phyloP scores from a whole-genome alignment of 2,329 filamentous ascomycete species.

The Fonsecaea erecta region DNA sequence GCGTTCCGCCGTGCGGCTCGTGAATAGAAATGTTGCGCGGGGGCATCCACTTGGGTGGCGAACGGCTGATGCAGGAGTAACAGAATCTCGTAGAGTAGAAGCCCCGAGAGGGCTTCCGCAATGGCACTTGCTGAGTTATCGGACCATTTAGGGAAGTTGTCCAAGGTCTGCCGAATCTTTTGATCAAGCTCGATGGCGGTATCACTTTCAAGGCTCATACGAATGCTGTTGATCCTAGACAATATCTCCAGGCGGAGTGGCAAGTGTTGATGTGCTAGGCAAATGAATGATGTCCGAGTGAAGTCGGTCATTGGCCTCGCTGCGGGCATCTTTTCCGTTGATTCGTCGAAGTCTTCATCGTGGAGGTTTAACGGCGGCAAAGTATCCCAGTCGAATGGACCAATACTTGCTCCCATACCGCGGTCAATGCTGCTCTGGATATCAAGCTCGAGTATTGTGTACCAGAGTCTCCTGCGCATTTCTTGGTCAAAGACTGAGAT shows the following conservation, averaged over 20 bases:
- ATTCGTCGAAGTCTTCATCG: slow-evolving; percentile 38
- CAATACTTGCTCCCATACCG: slow-evolving; percentile 57
- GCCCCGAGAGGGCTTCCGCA: slow-evolving; percentile 35
- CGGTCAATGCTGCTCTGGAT: slow-evolving; percentile 60
- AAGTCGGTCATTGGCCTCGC: slow-evolving; percentile 36
- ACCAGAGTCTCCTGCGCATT: slow-evolving; percentile 62
- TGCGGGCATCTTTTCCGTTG: slow-evolving; percentile 30
- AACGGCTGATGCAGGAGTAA: slow-evolving; percentile 42
- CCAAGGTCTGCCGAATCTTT: slow-evolving; percentile 36
- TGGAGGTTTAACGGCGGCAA: slow-evolving; percentile 48
- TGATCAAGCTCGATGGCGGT: slow-evolving; percentile 40
- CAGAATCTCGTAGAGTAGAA: slow-evolving; percentile 41
- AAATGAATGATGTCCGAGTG: slow-evolving; percentile 40
- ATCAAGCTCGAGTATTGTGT: slow-evolving; percentile 61
- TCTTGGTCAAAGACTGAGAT: slow-evolving; percentile 55
- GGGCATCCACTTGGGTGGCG: slow-evolving; percentile 35
- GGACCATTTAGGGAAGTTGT: slow-evolving; percentile 38
- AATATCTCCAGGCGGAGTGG: slow-evolving; percentile 39
- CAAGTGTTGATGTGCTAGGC: slow-evolving; percentile 37
- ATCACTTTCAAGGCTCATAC: slow-evolving; percentile 36
- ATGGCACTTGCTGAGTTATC: slow-evolving; percentile 24
- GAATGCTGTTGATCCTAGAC: slow-evolving; percentile 40
- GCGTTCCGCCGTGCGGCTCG: slow-evolving; percentile 37
- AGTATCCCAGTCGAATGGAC: slow-evolving; percentile 54
- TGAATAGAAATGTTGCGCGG: slow-evolving; percentile 38